Evolutionary conservation across 1,284 basidiomycete species (phyloP), one percentile per base, ranked within the genome.

Genomic region (Cutaneotrichosporon dermatis): DNA sequence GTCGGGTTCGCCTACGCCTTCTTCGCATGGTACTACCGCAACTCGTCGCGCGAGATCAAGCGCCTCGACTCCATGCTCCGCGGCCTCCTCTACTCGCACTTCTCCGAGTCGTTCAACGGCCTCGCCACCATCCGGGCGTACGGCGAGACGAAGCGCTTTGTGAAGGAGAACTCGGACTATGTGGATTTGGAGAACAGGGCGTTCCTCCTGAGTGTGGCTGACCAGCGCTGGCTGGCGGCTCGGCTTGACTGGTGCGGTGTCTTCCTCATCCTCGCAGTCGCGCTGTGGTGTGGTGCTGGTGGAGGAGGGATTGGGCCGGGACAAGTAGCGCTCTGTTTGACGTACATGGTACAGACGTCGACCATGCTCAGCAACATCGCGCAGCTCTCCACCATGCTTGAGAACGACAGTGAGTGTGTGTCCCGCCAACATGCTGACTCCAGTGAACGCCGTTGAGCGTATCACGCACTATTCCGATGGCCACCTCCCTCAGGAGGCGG

Each of bases 151-250:
- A 79, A 83, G 4, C 82, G 88, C 25, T 94, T 96, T 81, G 76
- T 83, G 55, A 72, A 74, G 8, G 88, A 90, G 57, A 94, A 93
- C 68, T 82, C 87, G 65, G 81, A 84, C 41, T 82, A 85, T 12
- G 82, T 93, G 51, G 89, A 97, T 67, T 79, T 89, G 50, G 91
- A 97, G 78, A 94, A 96, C 70, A 84, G 89, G 15, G 92, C 92
- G 3, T 94, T 93, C 74, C 91, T 87, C 84, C 77, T 95, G 63
- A 91, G 88, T 0, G 82, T 89, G 25, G 82, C 68, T 0, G 70
- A 69, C 51, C 66, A 69, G 52, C 72, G 86, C 62, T 90, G 88
- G 88, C 82, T 91, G 16, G 84, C 86, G 12, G 81, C 89, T 41
- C 82, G 88, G 12, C 80, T 91, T 1, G 88, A 90, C 67, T 84